Conservation (phyloP, 768 basidiomycete species). For the Lentinula edodes region DNA sequence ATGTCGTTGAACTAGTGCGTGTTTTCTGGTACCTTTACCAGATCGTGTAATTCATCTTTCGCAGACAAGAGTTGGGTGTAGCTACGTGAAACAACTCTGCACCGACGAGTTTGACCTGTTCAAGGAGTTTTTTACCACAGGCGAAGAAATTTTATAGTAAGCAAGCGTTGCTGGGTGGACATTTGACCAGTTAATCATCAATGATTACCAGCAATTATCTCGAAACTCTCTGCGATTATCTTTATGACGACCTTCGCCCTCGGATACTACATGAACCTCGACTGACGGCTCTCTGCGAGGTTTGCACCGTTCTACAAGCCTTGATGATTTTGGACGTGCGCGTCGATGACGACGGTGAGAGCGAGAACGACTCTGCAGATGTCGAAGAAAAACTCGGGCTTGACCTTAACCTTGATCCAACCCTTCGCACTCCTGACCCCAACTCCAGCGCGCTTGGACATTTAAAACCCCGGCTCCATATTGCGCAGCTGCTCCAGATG, state of each 20-base stretch:
- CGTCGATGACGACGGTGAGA: conserved; percentile 22
- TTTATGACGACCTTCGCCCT: conserved; percentile 94
- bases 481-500: conserved; percentile 78
- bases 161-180: conserved; percentile 13
- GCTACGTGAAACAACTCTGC: conserved; percentile 88
- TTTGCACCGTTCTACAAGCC: conserved; percentile 94
- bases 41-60: conserved; percentile 3
- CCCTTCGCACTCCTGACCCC: not conserved
- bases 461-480: conserved; percentile 56
- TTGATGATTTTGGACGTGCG: conserved; percentile 88
- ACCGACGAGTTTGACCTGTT: conserved; percentile 86
- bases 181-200: not conserved
- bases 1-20: conserved; percentile 82
- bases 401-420: conserved; percentile 16
- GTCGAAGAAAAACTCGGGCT: conserved; percentile 15
- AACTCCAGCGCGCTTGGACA: conserved; percentile 12
- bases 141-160: conserved; percentile 52
- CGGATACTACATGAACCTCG: conserved; percentile 91
- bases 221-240: conserved; percentile 86
- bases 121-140: conserved; percentile 81
- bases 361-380: conserved; percentile 18
- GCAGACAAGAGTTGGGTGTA: conserved; percentile 87
- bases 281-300: conserved; percentile 84
- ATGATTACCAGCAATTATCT: conserved; percentile 65
- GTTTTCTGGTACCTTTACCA: not conserved